Base-by-base conservation (phyloP, 108 stramenopile species). In the Skeletonema grethae region DNA sequence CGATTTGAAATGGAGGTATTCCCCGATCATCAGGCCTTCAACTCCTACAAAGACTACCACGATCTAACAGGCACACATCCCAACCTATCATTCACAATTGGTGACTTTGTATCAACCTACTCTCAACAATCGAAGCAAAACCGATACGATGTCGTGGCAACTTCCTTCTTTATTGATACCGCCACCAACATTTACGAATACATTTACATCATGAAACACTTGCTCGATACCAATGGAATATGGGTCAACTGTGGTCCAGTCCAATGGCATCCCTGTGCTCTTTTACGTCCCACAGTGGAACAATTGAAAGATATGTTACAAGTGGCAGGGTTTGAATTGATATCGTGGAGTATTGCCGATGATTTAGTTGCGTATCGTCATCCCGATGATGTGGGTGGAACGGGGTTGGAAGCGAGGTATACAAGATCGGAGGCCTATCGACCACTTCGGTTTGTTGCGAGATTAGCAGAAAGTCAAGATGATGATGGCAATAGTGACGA, bases 221-320 rank as follows among this genome's bases (percentile, higher is more conserved):
- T 86, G 32, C 69, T 90, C 10, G 20, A 22, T 7, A 60, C 30
- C 50, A 32, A 77, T 22, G 29, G 64, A 24, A 36, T 82, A 10
- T 92, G 91, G 91, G 84, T 92, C 63, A 92, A 92, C 53, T 83
- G 89, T 9, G 91, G 91, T 7, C 91, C 91, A 10, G 69, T 92
- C n/a, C 91, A 90, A 69, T 92, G 91, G 91, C 91, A 92, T 70
- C 70, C 45, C n/a, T 87, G 89, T 67, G 87, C 88, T 5, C 16
- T 78, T 24, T 34, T 90, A 13, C 72, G 69, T 50, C 84, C 87
- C 20, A 78, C 87, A 11, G 87, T 75, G 0, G 82, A 89, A 71
- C 88, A 92, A 63, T 61, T 92, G 11, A 61, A 57, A 62, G 55
- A 76, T 31, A 56, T 92, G 16, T 65, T 92, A 4, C 50, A 76